Conservation (phyloP, 2,329 filamentous ascomycete species). For the Gremmenia infestans region DNA sequence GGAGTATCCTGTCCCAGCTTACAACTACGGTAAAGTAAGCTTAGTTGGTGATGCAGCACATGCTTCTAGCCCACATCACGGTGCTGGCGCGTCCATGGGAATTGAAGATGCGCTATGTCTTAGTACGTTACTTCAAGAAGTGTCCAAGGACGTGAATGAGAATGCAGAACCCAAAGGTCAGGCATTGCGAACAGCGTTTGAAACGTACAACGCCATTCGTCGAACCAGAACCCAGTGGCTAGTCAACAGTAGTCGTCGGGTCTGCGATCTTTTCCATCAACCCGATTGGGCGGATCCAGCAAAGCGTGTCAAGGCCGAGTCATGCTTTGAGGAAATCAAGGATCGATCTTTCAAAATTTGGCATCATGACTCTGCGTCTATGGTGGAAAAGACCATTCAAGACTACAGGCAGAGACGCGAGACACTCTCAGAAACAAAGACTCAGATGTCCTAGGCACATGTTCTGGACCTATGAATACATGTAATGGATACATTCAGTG, state of each 20-base stretch:
- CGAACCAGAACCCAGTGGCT: constrained; percentile 36
- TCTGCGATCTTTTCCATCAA: constrained; percentile 27
- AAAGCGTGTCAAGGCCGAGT: constrained; percentile 21
- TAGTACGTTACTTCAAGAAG: neutral
- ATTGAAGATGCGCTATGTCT: constrained; percentile 49
- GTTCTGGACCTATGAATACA: neutral
- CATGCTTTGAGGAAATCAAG: constrained; percentile 25
- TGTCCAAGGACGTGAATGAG: neutral
- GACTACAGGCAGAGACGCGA: neutral
- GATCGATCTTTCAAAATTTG: constrained; percentile 9
- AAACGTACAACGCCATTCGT: constrained; percentile 34
- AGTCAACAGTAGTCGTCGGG: constrained; percentile 32
- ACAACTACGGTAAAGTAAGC: constrained; percentile 39
- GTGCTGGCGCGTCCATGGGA: constrained; percentile 50
- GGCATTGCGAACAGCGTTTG: constrained; percentile 30
- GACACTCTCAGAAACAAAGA: neutral
- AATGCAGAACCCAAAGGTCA: constrained; percentile 19
- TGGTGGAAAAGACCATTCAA: constrained; percentile 6
- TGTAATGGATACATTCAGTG: too few relatives aligned
- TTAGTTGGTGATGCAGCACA: constrained; percentile 54
- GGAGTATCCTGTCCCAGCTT: constrained; percentile 43
- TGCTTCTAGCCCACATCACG: constrained; percentile 49
- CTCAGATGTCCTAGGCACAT: neutral
- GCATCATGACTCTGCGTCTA: constrained; percentile 8
- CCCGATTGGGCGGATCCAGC: constrained; percentile 28